These are phyloP conservation scores for Chlamydomonas sphaeroides DNA, from an alignment of 139 green algal genomes.

Conservation along the genomic window DNA sequence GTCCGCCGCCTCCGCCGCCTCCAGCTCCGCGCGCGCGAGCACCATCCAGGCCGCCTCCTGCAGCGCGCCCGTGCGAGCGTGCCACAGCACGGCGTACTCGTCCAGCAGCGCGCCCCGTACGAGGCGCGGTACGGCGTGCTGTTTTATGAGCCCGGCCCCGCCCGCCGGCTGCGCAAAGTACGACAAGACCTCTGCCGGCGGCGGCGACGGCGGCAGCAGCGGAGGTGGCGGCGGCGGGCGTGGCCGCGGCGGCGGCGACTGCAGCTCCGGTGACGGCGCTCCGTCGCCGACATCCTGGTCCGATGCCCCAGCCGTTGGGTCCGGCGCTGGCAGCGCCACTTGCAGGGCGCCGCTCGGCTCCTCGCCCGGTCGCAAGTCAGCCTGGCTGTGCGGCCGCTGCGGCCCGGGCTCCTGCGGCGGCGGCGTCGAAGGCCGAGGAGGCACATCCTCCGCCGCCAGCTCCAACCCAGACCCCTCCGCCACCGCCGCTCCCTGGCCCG, in stretches of 20 bases:
- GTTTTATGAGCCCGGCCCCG: background rate
- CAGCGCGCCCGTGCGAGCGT: conserved; percentile 17
- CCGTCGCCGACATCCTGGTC: no score
- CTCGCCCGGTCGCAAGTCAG: no score
- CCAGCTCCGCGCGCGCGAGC: background rate
- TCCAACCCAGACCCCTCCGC: background rate
- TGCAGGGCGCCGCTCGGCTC: no score
- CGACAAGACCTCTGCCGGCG: background rate
- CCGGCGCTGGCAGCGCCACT: no score
- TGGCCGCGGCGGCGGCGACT: no score
- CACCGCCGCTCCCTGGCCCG: no score
- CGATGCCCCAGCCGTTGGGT: no score
- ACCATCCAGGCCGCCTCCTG: background rate
- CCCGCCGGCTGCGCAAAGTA: background rate
- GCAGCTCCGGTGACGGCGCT: no score
- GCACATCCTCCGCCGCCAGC: background rate
- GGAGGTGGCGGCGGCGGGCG: background rate
- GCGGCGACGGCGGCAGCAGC: background rate
- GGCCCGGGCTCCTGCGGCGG: background rate
- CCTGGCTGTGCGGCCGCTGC: background rate
- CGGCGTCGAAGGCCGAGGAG: conserved; percentile 17
- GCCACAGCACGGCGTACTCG: conserved; percentile 39
- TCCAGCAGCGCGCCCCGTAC: conserved; percentile 12
- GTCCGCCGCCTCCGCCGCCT: background rate
- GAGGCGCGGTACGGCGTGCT: conserved; percentile 4